Evolutionary conservation across 2,329 filamentous ascomycete species (phyloP), one percentile per base, ranked within the genome.

Genomic region (Trichoderma afroharzianum): DNA sequence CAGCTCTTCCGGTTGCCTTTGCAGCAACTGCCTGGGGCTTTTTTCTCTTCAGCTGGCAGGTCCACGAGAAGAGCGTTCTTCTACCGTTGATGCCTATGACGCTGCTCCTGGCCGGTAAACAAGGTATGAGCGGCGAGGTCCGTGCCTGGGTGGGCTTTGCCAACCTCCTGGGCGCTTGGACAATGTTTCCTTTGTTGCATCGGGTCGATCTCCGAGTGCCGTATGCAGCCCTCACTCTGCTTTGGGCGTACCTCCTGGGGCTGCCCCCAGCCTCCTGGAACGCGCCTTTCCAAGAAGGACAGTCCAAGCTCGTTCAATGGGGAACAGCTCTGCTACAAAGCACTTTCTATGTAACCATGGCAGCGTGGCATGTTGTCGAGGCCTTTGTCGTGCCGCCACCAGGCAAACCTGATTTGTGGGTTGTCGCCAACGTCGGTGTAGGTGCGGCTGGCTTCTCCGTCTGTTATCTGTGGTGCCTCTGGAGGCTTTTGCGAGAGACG

Each of bases 31-130:
- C 95, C 2, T 99, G 96, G 96, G 95, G 92, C 0, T 99, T 99
- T 85, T 99, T 98, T 80, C 85, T 99, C 18, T 98, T 97, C 83
- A 97, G 94, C 77, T 99, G 97, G 80, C 96, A 99, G 79, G 97
- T 99, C 0, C 96, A 99, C 78, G 96, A 99, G 83, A 99, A 99
- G 87, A 98, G 95, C 75, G 94, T 97, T 0, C 85, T 99, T 6
- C 88, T 99, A 3, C 97, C 96, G 1, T 85, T 99, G 61, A 88
- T 98, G 79, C 96, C 96, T 0, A 97, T 97, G 93, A 98, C 95
- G 0, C 82, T 98, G 7, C 86, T 98, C 6, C 86, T 99, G 50
- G 92, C 93, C 18, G 91, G 92, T 18, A 89, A 91, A 73, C 88
- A 93, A 63, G 95, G 95, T 0, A 83, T 99, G 63, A 89, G 89